Evolutionary conservation across 164 flowering plant genomes (phyloP).

Genomic region (Berberis thunbergii): DNA sequence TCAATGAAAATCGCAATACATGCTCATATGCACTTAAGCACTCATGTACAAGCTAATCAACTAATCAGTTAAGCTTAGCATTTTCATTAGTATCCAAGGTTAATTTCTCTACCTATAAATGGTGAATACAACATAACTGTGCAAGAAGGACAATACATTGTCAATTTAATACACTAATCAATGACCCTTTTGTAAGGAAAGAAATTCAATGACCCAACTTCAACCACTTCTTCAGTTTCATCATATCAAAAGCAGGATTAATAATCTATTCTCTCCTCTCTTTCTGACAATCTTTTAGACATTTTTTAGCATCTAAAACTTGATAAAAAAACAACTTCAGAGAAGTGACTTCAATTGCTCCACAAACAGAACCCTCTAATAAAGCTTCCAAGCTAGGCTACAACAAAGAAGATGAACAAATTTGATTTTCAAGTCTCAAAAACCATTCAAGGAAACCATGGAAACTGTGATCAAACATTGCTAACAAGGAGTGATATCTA

Average conservation of each 20-base stretch:
- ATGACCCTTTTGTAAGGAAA: neutral
- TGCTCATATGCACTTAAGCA: no score
- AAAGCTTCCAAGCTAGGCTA: neutral
- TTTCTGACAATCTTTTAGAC: neutral
- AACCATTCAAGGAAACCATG: neutral
- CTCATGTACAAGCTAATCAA: no score
- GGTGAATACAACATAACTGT: no score
- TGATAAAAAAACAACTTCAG: conserved; percentile 7
- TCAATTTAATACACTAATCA: no score
- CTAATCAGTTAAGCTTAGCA: no score
- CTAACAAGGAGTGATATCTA: neutral
- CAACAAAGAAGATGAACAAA: neutral
- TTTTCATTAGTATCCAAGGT: no score
- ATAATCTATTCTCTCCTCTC: conserved; percentile 1
- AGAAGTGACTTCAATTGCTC: neutral
- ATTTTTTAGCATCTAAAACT: neutral
- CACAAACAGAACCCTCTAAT: neutral
- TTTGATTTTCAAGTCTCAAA: neutral
- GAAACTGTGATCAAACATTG: neutral
- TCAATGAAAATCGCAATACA: no score
- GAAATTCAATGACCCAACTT: neutral
- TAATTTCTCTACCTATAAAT: no score
- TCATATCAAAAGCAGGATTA: neutral
- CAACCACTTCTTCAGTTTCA: neutral
- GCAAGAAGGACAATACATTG: no score